Evolutionary conservation across 805 yeast species (phyloP).

Genomic region (Yueomyces sinensis): DNA sequence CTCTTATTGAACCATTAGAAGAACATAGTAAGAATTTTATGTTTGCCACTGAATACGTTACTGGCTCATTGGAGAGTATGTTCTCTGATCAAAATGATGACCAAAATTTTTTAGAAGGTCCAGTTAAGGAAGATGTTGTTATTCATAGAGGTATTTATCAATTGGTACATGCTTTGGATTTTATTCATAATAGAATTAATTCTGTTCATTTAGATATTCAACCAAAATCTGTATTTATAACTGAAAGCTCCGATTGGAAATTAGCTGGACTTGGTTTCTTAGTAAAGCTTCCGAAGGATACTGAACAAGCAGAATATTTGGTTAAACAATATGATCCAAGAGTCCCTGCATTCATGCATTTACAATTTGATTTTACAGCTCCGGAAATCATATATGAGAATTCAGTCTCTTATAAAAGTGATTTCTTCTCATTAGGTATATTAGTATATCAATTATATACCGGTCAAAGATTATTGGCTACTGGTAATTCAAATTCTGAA

Average conservation of each 20-base stretch:
- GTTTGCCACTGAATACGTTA: slow-evolving; percentile 77
- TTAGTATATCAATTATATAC: slow-evolving; percentile 60
- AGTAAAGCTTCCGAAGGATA: slow-evolving; percentile 33
- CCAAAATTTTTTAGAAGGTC: slow-evolving; percentile 22
- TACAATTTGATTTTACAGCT: slow-evolving; percentile 63
- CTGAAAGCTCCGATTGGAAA: slow-evolving; percentile 89
- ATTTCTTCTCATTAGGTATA: slow-evolving; percentile 75
- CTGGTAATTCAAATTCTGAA: slow-evolving; percentile 43
- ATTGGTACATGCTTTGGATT: slow-evolving; percentile 62
- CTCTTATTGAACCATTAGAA: slow-evolving; percentile 80
- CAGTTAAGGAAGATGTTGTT: slow-evolving; percentile 53
- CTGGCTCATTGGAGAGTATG: slow-evolving; percentile 37
- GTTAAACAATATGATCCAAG: slow-evolving; percentile 65
- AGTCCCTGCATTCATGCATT: slow-evolving; percentile 56
- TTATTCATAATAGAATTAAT: slow-evolving; percentile 65
- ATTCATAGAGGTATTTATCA: slow-evolving; percentile 78
- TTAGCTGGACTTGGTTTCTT: slow-evolving; percentile 58
- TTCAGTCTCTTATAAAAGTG: slow-evolving; percentile 53
- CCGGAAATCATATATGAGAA: slow-evolving; percentile 71
- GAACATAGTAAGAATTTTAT: slow-evolving; percentile 65
- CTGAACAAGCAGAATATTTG: slow-evolving; percentile 42
- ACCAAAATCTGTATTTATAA: slow-evolving; percentile 67
- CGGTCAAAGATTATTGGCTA: slow-evolving; percentile 33
- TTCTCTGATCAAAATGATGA: slow-evolving; percentile 21
- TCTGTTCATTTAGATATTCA: slow-evolving; percentile 65